Conservation (phyloP, 2,329 filamentous ascomycete genomes). For the Aspergillus sp. region DNA sequence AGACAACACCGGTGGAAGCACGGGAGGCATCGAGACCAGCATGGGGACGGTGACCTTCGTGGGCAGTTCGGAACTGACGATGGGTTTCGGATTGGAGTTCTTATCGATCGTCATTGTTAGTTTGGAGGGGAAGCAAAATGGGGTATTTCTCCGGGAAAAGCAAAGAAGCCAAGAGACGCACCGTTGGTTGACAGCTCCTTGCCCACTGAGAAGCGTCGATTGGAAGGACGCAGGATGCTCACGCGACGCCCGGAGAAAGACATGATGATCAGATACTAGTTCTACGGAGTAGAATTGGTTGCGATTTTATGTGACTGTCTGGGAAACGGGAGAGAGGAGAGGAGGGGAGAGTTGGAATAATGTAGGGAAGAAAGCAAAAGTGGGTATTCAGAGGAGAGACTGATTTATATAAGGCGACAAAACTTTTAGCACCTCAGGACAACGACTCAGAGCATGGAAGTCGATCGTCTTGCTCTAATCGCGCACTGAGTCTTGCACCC, state of each 20-base stretch:
- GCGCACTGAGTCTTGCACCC: neutral
- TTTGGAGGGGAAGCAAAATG: neutral
- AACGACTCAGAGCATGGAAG: neutral
- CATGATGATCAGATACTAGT: constrained; percentile 32
- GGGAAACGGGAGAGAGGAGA: neutral
- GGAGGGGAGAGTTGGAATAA: neutral
- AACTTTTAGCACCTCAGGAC: neutral
- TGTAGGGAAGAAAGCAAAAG: neutral
- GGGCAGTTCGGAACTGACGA: constrained; percentile 82
- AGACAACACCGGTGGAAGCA: constrained; percentile 90
- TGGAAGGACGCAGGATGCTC: constrained; percentile 42
- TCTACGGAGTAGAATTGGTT: neutral
- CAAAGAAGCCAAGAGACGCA: constrained; percentile 26
- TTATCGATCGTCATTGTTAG: constrained; percentile 34
- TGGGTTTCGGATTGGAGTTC: constrained; percentile 83
- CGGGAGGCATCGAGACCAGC: constrained; percentile 85
- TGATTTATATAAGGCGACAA: neutral
- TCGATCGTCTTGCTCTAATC: neutral
- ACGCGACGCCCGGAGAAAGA: constrained; percentile 48
- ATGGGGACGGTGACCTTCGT: constrained; percentile 87
- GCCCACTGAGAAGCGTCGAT: constrained; percentile 41
- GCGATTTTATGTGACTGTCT: neutral
- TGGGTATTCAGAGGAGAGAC: neutral
- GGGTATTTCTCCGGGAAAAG: neutral
- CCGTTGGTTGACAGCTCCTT: constrained; percentile 49